Conservation (phyloP, 164 flowering plant species). For the Platanus orientalis region DNA sequence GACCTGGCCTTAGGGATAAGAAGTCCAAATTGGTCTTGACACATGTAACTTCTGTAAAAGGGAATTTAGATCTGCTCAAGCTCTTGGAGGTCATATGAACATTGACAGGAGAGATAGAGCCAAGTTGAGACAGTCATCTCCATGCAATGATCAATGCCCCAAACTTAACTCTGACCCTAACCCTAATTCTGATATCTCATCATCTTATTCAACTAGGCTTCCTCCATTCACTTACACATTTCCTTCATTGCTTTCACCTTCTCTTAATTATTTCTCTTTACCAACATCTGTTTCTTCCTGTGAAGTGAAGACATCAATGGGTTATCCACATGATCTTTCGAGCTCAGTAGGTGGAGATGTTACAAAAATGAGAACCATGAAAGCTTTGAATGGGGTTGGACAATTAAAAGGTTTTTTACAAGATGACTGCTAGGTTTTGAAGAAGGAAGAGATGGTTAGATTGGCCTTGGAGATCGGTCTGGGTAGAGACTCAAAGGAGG, state of each 20-base stretch:
- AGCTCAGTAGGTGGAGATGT: constrained; percentile 2
- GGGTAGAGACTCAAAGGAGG: constrained; percentile 22
- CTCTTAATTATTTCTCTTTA: constrained; percentile 24
- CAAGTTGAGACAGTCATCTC: constrained; percentile 45
- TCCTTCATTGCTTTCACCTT: constrained; percentile 19
- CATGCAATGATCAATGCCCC: constrained; percentile 19
- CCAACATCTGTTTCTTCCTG: constrained; percentile 7
- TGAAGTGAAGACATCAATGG: background rate
- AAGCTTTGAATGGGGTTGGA: constrained; percentile 2
- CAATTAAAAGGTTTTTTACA: constrained; percentile 7
- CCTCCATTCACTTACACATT: constrained; percentile 9
- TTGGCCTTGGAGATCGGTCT: constrained; percentile 23
- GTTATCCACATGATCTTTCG: background rate
- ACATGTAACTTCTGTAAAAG: constrained; percentile 70
- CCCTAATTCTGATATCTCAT: background rate
- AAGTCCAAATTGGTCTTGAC: too few relatives aligned
- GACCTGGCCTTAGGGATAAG: too few relatives aligned
- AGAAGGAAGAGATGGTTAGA: constrained; percentile 13
- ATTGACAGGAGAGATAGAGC: constrained; percentile 79
- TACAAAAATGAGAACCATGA: constrained; percentile 5
- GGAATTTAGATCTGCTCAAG: constrained; percentile 79
- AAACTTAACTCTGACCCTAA: constrained; percentile 31
- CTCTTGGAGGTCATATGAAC: constrained; percentile 80
- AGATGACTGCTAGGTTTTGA: constrained; percentile 12
- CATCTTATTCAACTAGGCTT: constrained; percentile 16